Evolutionary conservation across 2,329 filamentous ascomycete genomes (phyloP), one percentile per base, ranked within the genome.

Genomic region (Paecilomyces sp.): DNA sequence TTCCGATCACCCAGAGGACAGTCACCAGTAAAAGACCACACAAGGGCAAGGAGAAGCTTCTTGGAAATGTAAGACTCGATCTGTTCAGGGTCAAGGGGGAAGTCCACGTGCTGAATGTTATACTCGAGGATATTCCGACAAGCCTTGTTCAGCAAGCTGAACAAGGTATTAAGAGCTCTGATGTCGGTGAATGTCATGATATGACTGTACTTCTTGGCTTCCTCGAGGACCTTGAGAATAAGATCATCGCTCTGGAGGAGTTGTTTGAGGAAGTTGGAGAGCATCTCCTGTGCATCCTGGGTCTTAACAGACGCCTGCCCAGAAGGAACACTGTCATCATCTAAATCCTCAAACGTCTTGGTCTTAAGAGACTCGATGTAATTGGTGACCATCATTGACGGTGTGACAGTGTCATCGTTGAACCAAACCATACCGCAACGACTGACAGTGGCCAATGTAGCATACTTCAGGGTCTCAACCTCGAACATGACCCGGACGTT

Each of bases 391-490:
- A 97, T 90, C 89, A 99, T 96, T 65, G 84, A 85, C 1, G 93
- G 85, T 33, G 91, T 93, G 50, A 99, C 93, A 30, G 92, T 97
- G 71, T 99, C 95, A 69, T 97, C 93, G 72, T 92, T 99, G 79
- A 97, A 99, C 94, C 94, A 99, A 13, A 99, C 95, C 94, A 99
- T 99, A 83, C 94, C 94, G 74, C 94, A 99, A 78, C 94, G 92
- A 87, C 90, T 95, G 71, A 99, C 94, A n/a, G 94, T 99, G 59
- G 94, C 94, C 53, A 99, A 85, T 0, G 94, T 99, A 41, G 94
- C 94, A 72, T 99, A 99, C 72, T 95, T 96, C 61, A 99, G 82
- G 2, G 88, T 97, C 78, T 99, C 95, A 36, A 99, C 94, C 79
- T 99, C 94, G 70, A 99, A 99, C 92, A 99, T 97, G 77, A 99